Evolutionary conservation across 495 filamentous ascomycete genomes (phyloP), one percentile per base, ranked within the genome.

Genomic region (Darksidea phi): DNA sequence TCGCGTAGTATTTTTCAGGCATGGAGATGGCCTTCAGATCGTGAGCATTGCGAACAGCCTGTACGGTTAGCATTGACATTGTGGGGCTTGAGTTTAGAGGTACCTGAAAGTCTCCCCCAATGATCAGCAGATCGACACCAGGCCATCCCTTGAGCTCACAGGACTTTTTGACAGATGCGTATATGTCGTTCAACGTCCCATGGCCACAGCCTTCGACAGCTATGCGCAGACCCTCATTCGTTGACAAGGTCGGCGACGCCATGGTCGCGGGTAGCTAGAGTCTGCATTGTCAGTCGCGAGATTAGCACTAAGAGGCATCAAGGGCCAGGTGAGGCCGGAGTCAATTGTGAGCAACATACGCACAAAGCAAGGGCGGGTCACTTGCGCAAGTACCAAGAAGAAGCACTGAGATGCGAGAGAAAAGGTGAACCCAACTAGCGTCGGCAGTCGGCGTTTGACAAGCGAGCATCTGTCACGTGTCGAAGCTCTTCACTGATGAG

Each of bases 51-150:
- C 94, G 90, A 36, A 93, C 84, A 15, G 94, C 86, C 85, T 91
- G 66, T 48, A 57, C 77, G 54, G 77, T 66, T 67, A 47, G 62
- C 24, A 10, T 36, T 20, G 0, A 1, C 21, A 25, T 23, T 24
- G 46, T 3, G 36, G 32, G 11, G 28, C 8, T 34, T 7, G 38
- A 32, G 18, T 32, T 15, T 20, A 13, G 13, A 64, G 63, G 41
- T 76, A 88, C 88, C 77, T 97, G 87, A 54, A 96, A 96, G 69
- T 96, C 91, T 15, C 91, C 91, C 42, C 90, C 88, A 63, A 96
- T 94, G 66, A 96, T 91, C 46, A 95, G 75, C 7, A 93, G 69
- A 69, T 96, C 91, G 17, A 95, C 82, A 20, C 79, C 81, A 61
- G 86, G 80, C 89, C 90, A 96, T 8, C 80, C 78, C 55, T 87